Percentiles rank a stretch among this genome's conserved stretches.
These are phyloP conservation scores for Aureobasidium sp. DNA, from an alignment of 2,329 filamentous ascomycete genomes.

Conservation along the genomic window DNA sequence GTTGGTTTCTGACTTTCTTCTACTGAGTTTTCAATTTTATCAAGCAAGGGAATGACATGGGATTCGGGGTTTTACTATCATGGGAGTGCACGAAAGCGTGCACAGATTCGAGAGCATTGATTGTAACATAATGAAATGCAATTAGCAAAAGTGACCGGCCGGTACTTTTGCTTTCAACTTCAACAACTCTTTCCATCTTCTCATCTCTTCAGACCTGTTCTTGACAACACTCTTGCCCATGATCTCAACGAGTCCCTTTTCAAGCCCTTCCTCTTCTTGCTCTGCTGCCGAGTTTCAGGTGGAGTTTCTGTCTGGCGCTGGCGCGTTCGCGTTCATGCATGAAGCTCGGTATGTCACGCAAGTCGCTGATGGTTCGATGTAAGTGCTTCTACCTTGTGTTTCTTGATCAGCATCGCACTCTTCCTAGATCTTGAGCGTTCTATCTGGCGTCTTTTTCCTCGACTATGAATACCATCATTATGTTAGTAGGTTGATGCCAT, in stretches of 20 bases:
- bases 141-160: constrained; percentile 1
- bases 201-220: constrained; percentile 4
- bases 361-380: neutral
- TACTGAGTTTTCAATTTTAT: constrained; percentile 15
- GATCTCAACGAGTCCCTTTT: neutral
- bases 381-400: neutral
- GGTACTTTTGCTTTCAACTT: constrained; percentile 9
- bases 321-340: neutral
- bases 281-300: too few relatives aligned
- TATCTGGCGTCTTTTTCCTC: neutral
- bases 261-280: too few relatives aligned
- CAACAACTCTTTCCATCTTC: neutral
- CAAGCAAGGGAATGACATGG: constrained; percentile 18
- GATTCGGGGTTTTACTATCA: constrained; percentile 18
- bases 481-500: neutral
- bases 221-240: neutral
- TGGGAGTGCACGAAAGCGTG: constrained; percentile 19
- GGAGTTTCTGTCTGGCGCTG: neutral
- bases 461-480: neutral
- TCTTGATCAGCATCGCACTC: neutral
- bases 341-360: constrained; percentile 9
- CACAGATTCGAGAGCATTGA: constrained; percentile 27
- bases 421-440: neutral
- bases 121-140: constrained; percentile 33
- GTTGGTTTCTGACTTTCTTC: constrained; percentile 17